A percentile compares a stretch with the other conserved stretches of the same genome.
phyloP scores from a whole-genome alignment of 768 basidiomycete genomes.

The Trametes coccinea region DNA sequence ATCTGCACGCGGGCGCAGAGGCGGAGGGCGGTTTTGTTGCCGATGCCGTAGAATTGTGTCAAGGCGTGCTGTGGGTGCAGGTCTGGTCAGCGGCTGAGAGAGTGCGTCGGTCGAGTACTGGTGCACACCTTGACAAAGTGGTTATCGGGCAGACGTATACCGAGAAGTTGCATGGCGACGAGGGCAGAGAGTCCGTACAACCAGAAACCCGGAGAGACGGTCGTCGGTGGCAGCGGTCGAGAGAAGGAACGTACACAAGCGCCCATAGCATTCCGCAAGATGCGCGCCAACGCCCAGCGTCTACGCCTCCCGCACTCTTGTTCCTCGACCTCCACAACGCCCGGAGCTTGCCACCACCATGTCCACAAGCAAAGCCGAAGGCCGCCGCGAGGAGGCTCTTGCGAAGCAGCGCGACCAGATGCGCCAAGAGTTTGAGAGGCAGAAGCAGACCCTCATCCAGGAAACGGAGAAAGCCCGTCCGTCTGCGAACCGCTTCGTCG shows the following conservation, averaged over 20 bases:
- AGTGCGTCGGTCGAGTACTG: no score
- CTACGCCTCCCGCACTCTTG: slow-evolving; percentile 5
- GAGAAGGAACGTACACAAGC: slow-evolving; percentile 2
- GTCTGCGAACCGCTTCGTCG: slow-evolving; percentile 85
- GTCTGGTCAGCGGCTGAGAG: neutral
- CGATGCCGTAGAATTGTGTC: slow-evolving; percentile 87
- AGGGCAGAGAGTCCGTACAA: neutral
- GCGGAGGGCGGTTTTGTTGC: slow-evolving; percentile 68
- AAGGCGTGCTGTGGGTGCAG: slow-evolving; percentile 71
- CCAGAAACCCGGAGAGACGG: neutral
- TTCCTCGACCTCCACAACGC: slow-evolving; percentile 16
- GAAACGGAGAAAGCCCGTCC: slow-evolving; percentile 94
- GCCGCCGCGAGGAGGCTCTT: slow-evolving; percentile 84
- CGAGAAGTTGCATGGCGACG: slow-evolving; percentile 70
- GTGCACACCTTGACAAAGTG: slow-evolving; percentile 65
- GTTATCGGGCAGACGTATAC: slow-evolving; percentile 76
- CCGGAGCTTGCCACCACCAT: slow-evolving; percentile 41
- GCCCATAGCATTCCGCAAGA: slow-evolving; percentile 10
- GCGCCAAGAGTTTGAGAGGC: slow-evolving; percentile 79
- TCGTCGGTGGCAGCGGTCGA: slow-evolving; percentile 6
- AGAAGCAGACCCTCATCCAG: slow-evolving; percentile 76
- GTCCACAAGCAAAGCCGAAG: slow-evolving; percentile 78
- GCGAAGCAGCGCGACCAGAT: slow-evolving; percentile 78
- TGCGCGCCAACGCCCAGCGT: slow-evolving; percentile 31
- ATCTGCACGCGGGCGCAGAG: slow-evolving; percentile 92